Percentiles rank a stretch among this genome's conserved stretches.
Conservation (phyloP, 768 basidiomycete genomes). For the Kwoniella sp. region DNA sequence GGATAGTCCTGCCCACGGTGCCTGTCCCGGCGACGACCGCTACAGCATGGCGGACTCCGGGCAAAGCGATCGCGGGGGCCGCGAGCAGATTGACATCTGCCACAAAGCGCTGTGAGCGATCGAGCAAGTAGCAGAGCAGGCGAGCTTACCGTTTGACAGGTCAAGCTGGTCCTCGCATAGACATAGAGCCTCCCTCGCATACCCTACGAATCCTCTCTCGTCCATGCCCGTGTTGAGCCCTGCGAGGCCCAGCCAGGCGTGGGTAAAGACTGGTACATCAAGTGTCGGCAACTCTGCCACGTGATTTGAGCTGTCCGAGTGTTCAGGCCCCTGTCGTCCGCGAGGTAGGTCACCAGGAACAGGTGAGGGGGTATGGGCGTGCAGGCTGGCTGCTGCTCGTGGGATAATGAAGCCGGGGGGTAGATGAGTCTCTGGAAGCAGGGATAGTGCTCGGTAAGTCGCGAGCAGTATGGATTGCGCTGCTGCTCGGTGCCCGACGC, state of each 20-base stretch:
- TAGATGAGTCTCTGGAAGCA: slow-evolving; percentile 20
- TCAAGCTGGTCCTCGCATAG: slow-evolving; percentile 15
- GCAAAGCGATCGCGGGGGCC: slow-evolving; percentile 26
- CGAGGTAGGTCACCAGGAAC: slow-evolving; percentile 7
- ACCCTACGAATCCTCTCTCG: slow-evolving; percentile 18
- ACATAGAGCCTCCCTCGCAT: slow-evolving; percentile 21
- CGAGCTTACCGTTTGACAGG: slow-evolving; percentile 44
- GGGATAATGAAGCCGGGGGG: slow-evolving; percentile 11
- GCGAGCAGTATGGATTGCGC: slow-evolving; percentile 34
- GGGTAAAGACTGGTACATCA: slow-evolving; percentile 25
- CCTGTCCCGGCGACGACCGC: slow-evolving; percentile 47
- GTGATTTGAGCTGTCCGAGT: too few species aligned
- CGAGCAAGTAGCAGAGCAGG: not conserved
- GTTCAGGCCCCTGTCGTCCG: slow-evolving; percentile 2
- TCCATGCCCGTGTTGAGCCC: slow-evolving; percentile 30
- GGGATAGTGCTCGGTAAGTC: slow-evolving; percentile 31
- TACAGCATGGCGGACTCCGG: slow-evolving; percentile 30
- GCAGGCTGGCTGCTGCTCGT: too few species aligned
- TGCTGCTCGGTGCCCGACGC: slow-evolving; percentile 32
- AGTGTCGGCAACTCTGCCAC: too few species aligned
- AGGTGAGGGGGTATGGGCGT: slow-evolving; percentile 1
- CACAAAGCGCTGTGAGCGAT: too few species aligned
- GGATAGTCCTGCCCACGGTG: slow-evolving; percentile 36
- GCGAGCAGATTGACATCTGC: slow-evolving; percentile 47
- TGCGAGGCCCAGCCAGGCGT: slow-evolving; percentile 45